These are phyloP conservation scores for Apiospora arundinis DNA, from an alignment of 2,329 filamentous ascomycete genomes.

Conservation along the genomic window DNA sequence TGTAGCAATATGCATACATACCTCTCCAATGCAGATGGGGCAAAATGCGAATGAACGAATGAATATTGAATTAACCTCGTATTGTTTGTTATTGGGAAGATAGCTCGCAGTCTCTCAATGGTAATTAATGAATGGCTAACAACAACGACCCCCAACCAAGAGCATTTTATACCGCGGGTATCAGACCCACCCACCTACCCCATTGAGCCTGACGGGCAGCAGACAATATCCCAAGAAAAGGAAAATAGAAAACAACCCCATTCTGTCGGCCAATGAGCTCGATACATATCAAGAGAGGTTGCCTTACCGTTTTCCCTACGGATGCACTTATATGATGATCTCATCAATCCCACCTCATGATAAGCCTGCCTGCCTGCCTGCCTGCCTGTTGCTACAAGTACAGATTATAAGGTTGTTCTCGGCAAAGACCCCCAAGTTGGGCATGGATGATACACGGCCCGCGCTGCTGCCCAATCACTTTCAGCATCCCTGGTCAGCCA, in stretches of 20 bases:
- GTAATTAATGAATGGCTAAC: too few species aligned
- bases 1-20: not conserved
- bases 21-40: not conserved
- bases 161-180: not conserved
- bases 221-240: not conserved
- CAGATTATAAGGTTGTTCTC: not conserved
- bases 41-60: not conserved
- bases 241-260: not conserved
- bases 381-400: too few species aligned
- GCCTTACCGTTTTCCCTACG: not conserved
- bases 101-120: not conserved
- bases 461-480: slow-evolving; percentile 14
- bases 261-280: not conserved
- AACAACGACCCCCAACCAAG: too few species aligned
- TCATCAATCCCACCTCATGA: not conserved
- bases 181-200: not conserved
- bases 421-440: not conserved
- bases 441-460: slow-evolving; percentile 7
- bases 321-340: not conserved
- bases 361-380: not conserved
- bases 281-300: not conserved
- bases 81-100: not conserved
- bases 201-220: not conserved
- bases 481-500: not conserved
- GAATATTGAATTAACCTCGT: too few species aligned